Conservation (phyloP, 2,329 filamentous ascomycete genomes). For the Scedosporium boydii region DNA sequence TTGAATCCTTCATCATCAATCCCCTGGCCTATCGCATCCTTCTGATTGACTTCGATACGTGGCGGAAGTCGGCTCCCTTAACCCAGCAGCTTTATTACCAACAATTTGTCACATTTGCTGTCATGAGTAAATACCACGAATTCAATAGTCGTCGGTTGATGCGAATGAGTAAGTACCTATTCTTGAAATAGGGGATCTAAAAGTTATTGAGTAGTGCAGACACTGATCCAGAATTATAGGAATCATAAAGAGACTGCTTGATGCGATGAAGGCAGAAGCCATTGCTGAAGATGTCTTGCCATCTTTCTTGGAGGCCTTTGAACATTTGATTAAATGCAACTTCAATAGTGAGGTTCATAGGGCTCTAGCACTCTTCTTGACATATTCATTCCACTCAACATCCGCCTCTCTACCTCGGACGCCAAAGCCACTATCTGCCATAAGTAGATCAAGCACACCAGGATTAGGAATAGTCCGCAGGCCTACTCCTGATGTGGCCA, state of each 20-base stretch:
- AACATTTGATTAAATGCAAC: slow-evolving; percentile 68
- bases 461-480: slow-evolving; percentile 13
- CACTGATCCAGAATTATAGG: slow-evolving; percentile 36
- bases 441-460: slow-evolving; percentile 31
- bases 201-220: slow-evolving; percentile 2
- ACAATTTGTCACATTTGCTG: slow-evolving; percentile 80
- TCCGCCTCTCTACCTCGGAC: slow-evolving; percentile 39
- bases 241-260: slow-evolving; percentile 80
- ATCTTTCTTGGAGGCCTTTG: slow-evolving; percentile 70
- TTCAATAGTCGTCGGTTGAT: slow-evolving; percentile 84
- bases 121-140: slow-evolving; percentile 82
- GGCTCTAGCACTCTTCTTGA: slow-evolving; percentile 83
- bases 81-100: slow-evolving; percentile 87
- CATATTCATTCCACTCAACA: slow-evolving; percentile 70
- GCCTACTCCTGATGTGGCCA: slow-evolving; percentile 9
- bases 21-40: slow-evolving; percentile 88
- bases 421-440: slow-evolving; percentile 32
- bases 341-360: slow-evolving; percentile 78
- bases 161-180: slow-evolving; percentile 66
- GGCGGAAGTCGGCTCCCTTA: slow-evolving; percentile 67
- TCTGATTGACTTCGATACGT: slow-evolving; percentile 86
- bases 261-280: slow-evolving; percentile 79
- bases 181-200: background rate
- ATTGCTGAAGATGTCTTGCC: slow-evolving; percentile 63
- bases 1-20: slow-evolving; percentile 90